Conservation (phyloP, 192 early-diverging fungal species). For the Spinellus fusiger region DNA sequence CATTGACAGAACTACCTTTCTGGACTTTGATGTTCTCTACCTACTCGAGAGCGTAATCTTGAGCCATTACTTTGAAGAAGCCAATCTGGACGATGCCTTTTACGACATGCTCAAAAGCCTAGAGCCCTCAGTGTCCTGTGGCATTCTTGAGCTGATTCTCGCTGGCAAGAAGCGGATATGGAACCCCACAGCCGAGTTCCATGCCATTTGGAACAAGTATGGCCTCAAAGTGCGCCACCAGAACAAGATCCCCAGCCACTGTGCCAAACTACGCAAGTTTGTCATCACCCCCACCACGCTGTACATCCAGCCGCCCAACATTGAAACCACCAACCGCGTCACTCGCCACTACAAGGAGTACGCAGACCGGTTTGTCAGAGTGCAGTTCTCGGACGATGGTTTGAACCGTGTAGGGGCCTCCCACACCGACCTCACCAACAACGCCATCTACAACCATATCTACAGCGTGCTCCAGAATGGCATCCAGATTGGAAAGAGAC, state of each 20-base stretch:
- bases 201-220: constrained; percentile 13
- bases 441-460: constrained; percentile 47
- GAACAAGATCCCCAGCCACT: constrained; percentile 34
- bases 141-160: constrained; percentile 33
- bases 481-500: constrained; percentile 44
- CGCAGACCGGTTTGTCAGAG: constrained; percentile 58
- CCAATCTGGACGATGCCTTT: constrained; percentile 37
- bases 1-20: constrained; percentile 10
- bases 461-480: constrained; percentile 40
- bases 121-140: constrained; percentile 19
- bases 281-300: constrained; percentile 65
- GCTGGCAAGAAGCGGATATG: constrained; percentile 29
- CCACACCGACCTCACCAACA: constrained; percentile 11
- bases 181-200: constrained; percentile 29
- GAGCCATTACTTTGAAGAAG: constrained; percentile 33
- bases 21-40: constrained; percentile 39
- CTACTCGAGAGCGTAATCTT: constrained; percentile 39
- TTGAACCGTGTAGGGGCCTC: constrained; percentile 31
- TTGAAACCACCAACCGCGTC: constrained; percentile 73
- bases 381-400: constrained; percentile 64
- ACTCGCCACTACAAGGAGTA: constrained; percentile 49
- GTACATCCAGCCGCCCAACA: constrained; percentile 54
- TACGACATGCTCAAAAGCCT: constrained; percentile 15
- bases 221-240: constrained; percentile 11
- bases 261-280: constrained; percentile 45